A percentile compares a stretch with the other conserved stretches of the same genome.
phyloP scores from a whole-genome alignment of 2,329 filamentous ascomycete genomes.

The Paracoccidioides lutzii region DNA sequence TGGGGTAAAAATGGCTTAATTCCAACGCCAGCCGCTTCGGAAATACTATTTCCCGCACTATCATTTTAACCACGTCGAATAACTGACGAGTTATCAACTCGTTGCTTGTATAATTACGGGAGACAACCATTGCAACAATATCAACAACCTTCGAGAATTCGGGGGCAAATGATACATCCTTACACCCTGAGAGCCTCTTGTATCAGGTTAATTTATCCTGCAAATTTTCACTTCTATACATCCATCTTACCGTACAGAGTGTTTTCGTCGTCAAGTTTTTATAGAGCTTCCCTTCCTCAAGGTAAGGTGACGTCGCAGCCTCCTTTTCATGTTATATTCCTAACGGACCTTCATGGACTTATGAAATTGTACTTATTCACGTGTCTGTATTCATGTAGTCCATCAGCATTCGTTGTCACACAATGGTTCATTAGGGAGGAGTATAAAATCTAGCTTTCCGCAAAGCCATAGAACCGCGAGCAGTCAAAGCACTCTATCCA shows the following conservation, averaged over 20 bases:
- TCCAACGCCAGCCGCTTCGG: background rate
- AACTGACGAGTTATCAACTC: background rate
- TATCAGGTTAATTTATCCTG: background rate
- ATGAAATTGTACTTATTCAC: background rate
- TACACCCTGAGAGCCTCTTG: background rate
- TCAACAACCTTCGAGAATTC: background rate
- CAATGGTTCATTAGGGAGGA: background rate
- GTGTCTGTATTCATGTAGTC: background rate
- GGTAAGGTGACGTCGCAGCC: background rate
- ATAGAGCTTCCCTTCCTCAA: background rate
- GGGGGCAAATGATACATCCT: constrained; percentile 4
- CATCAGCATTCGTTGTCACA: background rate
- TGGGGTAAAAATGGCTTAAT: background rate
- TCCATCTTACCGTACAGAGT: background rate
- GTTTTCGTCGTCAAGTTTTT: background rate
- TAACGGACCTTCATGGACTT: background rate
- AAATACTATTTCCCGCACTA: background rate
- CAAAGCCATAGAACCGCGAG: background rate
- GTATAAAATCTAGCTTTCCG: constrained; percentile 6
- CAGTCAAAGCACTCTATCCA: constrained; percentile 5
- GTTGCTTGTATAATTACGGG: background rate
- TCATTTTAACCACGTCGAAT: background rate
- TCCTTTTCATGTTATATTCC: background rate
- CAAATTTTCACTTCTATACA: background rate
- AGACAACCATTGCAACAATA: background rate